Evolutionary conservation across 139 green algal species (phyloP).

Genomic region (Nannochloris sp.): DNA sequence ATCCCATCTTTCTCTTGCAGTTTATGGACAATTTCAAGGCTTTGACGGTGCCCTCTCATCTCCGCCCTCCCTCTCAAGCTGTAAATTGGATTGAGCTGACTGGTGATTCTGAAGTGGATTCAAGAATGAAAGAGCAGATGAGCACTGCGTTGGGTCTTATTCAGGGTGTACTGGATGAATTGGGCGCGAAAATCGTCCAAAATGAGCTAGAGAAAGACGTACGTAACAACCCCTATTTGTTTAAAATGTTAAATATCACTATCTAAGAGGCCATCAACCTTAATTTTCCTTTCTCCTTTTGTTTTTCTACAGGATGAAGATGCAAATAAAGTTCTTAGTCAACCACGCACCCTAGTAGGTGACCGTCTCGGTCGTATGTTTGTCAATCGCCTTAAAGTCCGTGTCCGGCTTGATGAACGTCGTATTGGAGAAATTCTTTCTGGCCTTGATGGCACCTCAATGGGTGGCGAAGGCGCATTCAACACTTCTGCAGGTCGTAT

Average conservation of each 20-base stretch:
- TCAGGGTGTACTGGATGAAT: slow-evolving; percentile 12
- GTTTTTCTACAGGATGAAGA: too few species aligned
- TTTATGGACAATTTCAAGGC: slow-evolving; percentile 46
- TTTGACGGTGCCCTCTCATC: slow-evolving; percentile 38
- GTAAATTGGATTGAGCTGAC: slow-evolving; percentile 33
- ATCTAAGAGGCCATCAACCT: too few species aligned
- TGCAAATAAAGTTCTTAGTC: slow-evolving; percentile 14
- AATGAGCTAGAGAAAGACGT: neutral
- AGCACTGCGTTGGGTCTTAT: slow-evolving; percentile 13
- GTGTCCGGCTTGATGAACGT: slow-evolving; percentile 53
- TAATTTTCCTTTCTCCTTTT: too few species aligned
- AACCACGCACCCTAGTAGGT: slow-evolving; percentile 26
- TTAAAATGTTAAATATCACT: too few species aligned
- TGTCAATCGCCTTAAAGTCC: slow-evolving; percentile 44
- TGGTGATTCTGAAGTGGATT: slow-evolving; percentile 31
- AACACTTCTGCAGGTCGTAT: slow-evolving; percentile 31
- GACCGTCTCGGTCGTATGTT: slow-evolving; percentile 33
- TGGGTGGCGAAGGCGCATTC: slow-evolving; percentile 27
- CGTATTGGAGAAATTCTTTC: slow-evolving; percentile 49
- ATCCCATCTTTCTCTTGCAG: slow-evolving; percentile 15
- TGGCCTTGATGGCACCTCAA: slow-evolving; percentile 22
- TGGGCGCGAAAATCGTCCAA: slow-evolving; percentile 14
- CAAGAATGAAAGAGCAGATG: slow-evolving; percentile 16
- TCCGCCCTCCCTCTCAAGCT: slow-evolving; percentile 37
- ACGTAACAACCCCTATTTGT: too few species aligned